Percentiles rank a stretch among this genome's conserved stretches.
Conservation (phyloP, 768 basidiomycete genomes). For the Boletales sp. region DNA sequence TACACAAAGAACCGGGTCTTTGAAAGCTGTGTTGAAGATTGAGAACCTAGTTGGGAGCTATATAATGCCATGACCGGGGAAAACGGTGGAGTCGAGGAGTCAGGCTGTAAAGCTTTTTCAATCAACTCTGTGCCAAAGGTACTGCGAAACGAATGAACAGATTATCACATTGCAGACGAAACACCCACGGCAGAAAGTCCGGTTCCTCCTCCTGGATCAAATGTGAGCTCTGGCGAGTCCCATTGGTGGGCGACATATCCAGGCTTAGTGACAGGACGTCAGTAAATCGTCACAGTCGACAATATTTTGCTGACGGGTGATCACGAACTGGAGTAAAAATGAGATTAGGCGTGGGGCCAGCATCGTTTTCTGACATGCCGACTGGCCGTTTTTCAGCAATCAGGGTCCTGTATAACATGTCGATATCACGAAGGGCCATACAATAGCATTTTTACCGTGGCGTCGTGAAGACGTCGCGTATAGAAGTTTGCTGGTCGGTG, state of each 20-base stretch:
- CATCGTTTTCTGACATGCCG: not conserved
- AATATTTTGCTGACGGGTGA: slow-evolving; percentile 8
- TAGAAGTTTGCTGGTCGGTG: not conserved
- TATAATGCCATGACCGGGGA: slow-evolving; percentile 17
- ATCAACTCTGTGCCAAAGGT: slow-evolving; percentile 13
- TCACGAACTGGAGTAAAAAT: not conserved
- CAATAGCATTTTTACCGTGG: not conserved
- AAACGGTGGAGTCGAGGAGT: not conserved
- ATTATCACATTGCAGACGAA: not conserved
- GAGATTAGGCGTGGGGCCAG: not conserved
- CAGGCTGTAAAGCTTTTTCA: not conserved
- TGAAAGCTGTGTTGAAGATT: not conserved
- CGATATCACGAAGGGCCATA: not conserved
- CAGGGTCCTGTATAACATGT: not conserved
- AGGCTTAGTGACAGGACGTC: slow-evolving; percentile 5
- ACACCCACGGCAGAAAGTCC: slow-evolving; percentile 18
- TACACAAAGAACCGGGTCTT: slow-evolving; percentile 40
- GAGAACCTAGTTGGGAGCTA: slow-evolving; percentile 5
- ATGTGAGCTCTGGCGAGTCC: not conserved
- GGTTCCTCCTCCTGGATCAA: slow-evolving; percentile 9
- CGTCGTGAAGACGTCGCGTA: slow-evolving; percentile 6
- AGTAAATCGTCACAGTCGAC: not conserved
- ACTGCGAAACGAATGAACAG: not conserved
- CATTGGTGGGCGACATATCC: not conserved
- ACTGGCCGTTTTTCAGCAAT: not conserved